Evolutionary conservation across 352 stramenopile species (phyloP).

Genomic region (Pythium phragmiticola): DNA sequence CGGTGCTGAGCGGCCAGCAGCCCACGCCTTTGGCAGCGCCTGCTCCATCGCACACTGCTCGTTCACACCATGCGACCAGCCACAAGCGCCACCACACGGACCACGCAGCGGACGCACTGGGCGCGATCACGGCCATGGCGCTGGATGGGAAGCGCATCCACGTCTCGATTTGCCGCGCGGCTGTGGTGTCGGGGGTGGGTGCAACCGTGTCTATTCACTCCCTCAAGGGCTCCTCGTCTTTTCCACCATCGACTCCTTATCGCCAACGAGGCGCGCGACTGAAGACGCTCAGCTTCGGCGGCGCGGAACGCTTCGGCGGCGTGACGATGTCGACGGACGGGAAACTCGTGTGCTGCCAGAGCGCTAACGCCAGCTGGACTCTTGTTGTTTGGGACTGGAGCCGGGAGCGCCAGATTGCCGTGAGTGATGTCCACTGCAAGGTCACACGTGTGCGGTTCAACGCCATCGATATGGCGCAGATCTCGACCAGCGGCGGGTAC

Average conservation of each 20-base stretch:
- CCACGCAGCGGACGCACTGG: conserved; percentile 24
- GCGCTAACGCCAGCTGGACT: conserved; percentile 51
- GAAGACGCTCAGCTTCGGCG: conserved; percentile 44
- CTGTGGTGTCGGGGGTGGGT: conserved; percentile 6
- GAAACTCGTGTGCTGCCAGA: conserved; percentile 63
- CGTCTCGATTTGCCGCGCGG: conserved; percentile 52
- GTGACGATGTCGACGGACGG: conserved; percentile 65
- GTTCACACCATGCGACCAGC: neutral
- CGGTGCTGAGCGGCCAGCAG: conserved; percentile 42
- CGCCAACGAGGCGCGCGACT: conserved; percentile 18
- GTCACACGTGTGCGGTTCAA: conserved; percentile 79
- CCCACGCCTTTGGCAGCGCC: neutral
- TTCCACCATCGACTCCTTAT: neutral
- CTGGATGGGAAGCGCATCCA: conserved; percentile 56
- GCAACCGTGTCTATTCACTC: conserved; percentile 29
- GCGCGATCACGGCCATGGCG: conserved; percentile 69
- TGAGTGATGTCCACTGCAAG: conserved; percentile 63
- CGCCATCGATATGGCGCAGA: conserved; percentile 70
- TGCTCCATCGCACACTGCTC: neutral
- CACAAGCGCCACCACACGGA: conserved; percentile 2
- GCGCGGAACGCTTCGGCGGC: conserved; percentile 50
- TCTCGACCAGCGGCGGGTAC: conserved; percentile 69
- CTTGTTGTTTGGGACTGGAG: conserved; percentile 79
- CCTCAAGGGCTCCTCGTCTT: conserved; percentile 14
- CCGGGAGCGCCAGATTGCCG: conserved; percentile 57